phyloP scores from a whole-genome alignment of 257 asterid genomes.

The Solanum dulcamara region DNA sequence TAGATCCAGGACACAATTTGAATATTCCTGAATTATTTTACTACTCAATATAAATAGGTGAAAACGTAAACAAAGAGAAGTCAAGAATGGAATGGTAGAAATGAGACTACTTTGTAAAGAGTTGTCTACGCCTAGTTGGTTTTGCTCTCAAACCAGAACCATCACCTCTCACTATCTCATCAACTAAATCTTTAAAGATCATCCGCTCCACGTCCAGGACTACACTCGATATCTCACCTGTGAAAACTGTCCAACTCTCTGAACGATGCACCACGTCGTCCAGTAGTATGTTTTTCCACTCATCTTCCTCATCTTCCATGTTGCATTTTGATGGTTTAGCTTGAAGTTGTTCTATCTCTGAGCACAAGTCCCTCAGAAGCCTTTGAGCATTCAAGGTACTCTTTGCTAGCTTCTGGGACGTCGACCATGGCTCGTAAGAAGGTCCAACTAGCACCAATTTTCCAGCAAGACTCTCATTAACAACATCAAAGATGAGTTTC shows the following conservation, averaged over 20 bases:
- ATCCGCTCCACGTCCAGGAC: constrained; percentile 72
- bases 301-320: constrained; percentile 40
- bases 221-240: constrained; percentile 49
- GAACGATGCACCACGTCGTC: constrained; percentile 46
- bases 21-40: not conserved
- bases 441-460: constrained; percentile 31
- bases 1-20: not conserved
- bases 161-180: constrained; percentile 71
- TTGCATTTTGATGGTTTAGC: constrained; percentile 25
- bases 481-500: constrained; percentile 61
- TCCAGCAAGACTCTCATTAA: constrained; percentile 66
- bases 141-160: constrained; percentile 35
- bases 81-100: not conserved
- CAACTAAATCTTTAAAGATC: constrained; percentile 74
- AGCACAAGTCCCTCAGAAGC: constrained; percentile 69
- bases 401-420: constrained; percentile 23
- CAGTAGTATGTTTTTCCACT: constrained; percentile 43
- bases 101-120: constrained; percentile 27
- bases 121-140: constrained; percentile 36
- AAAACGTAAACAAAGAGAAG: not conserved
- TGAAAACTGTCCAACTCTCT: constrained; percentile 44
- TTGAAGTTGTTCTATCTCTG: constrained; percentile 56
- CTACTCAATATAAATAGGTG: constrained; percentile 1
- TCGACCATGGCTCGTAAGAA: constrained; percentile 26
- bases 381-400: constrained; percentile 47